Evolutionary conservation across 192 early-diverging fungal species (phyloP).

Genomic region (Jimgerdemannia lactiflua): DNA sequence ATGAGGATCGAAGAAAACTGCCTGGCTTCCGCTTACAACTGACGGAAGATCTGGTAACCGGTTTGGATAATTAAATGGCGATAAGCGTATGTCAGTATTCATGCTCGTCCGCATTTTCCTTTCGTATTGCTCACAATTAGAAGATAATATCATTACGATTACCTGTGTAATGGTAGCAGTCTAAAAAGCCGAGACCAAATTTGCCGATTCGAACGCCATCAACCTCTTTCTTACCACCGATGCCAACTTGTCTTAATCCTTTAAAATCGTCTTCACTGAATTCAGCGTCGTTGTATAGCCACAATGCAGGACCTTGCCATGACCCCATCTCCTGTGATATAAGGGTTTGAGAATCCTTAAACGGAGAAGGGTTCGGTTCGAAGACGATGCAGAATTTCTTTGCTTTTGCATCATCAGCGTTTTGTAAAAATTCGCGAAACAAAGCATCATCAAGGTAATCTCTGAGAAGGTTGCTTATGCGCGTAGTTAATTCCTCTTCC

Average conservation of each 20-base stretch:
- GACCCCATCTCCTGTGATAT: constrained; percentile 18
- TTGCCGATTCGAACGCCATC: constrained; percentile 19
- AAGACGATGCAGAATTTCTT: too few relatives aligned
- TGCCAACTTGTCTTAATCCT: constrained; percentile 10
- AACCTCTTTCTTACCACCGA: constrained; percentile 21
- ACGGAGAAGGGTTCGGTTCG: too few relatives aligned
- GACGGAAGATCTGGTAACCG: constrained; percentile 21
- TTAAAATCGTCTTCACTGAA: constrained; percentile 21
- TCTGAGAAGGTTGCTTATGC: too few relatives aligned
- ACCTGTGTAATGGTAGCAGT: constrained; percentile 24
- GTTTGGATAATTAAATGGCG: constrained; percentile 20
- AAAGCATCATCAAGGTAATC: too few relatives aligned
- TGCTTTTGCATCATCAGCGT: too few relatives aligned
- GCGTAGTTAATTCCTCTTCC: too few relatives aligned
- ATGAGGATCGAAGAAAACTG: constrained; percentile 27
- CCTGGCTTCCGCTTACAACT: constrained; percentile 20
- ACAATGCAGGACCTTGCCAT: constrained; percentile 30
- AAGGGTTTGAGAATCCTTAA: neutral
- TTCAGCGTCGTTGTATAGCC: constrained; percentile 24
- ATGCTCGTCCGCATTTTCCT: neutral
- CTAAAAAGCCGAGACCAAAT: constrained; percentile 29
- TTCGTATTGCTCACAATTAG: too few relatives aligned
- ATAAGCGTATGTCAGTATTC: constrained; percentile 1
- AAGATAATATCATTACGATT: neutral
- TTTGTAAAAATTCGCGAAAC: too few relatives aligned